Conservation (phyloP, 1,284 basidiomycete species). For the Fereydounia khargensis region DNA sequence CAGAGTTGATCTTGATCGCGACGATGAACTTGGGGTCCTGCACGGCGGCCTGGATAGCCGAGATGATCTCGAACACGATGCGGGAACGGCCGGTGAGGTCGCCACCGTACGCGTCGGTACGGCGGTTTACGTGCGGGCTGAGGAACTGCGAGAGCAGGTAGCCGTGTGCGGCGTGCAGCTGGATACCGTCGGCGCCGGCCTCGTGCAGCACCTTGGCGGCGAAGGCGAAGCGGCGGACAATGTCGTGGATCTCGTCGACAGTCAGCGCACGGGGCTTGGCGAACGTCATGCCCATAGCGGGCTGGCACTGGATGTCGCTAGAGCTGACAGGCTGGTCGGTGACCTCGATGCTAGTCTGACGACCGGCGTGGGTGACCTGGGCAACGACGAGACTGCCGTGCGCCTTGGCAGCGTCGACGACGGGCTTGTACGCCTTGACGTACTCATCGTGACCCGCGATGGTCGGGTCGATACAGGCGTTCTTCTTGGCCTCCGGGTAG, state of each 20-base stretch:
- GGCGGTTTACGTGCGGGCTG: constrained; percentile 71
- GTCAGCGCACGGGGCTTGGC: constrained; percentile 63
- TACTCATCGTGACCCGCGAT: constrained; percentile 34
- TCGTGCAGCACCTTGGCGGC: constrained; percentile 69
- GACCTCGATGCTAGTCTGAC: constrained; percentile 50
- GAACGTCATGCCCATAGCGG: constrained; percentile 46
- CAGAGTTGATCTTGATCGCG: constrained; percentile 78
- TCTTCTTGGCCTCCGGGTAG: constrained; percentile 36
- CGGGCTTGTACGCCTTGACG: constrained; percentile 35
- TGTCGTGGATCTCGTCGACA: constrained; percentile 65
- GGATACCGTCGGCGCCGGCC: constrained; percentile 81
- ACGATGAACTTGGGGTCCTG: constrained; percentile 67
- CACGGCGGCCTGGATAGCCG: constrained; percentile 65
- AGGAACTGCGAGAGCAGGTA: constrained; percentile 82
- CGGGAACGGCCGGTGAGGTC: constrained; percentile 49
- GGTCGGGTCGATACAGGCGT: constrained; percentile 36
- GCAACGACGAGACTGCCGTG: constrained; percentile 59
- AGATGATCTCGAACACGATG: constrained; percentile 70
- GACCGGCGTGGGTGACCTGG: constrained; percentile 60
- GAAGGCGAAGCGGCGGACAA: constrained; percentile 69
- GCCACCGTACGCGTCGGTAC: constrained; percentile 67
- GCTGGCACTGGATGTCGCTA: constrained; percentile 43
- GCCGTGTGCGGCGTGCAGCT: constrained; percentile 85
- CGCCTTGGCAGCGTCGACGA: constrained; percentile 58
- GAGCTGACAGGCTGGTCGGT: constrained; percentile 35